These are phyloP conservation scores for Fomitopsis serialis DNA, from an alignment of 768 basidiomycete genomes.

Conservation along the genomic window DNA sequence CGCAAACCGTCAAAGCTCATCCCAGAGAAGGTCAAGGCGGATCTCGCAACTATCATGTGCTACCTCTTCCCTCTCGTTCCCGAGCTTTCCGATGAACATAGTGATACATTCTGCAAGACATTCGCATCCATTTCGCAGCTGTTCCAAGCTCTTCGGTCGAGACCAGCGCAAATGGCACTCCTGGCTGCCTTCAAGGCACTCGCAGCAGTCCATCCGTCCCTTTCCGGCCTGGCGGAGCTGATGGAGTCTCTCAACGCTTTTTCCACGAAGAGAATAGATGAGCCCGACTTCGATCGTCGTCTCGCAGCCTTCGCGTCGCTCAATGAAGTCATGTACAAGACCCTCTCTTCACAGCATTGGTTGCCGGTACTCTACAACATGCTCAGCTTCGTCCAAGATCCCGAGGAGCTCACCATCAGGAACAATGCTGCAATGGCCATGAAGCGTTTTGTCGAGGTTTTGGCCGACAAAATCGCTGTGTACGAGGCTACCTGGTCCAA, in stretches of 20 bases:
- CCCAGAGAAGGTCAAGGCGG: slow-evolving; percentile 81
- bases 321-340: slow-evolving; percentile 58
- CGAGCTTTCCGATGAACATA: slow-evolving; percentile 44
- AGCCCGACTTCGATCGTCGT: slow-evolving; percentile 89
- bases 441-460: slow-evolving; percentile 69
- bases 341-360: slow-evolving; percentile 57
- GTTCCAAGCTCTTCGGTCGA: slow-evolving; percentile 71
- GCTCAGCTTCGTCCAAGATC: slow-evolving; percentile 84
- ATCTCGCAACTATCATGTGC: slow-evolving; percentile 68
- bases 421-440: slow-evolving; percentile 74
- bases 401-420: slow-evolving; percentile 81
- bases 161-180: slow-evolving; percentile 65
- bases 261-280: slow-evolving; percentile 75
- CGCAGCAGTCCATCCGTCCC: slow-evolving; percentile 38
- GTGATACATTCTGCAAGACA: slow-evolving; percentile 41
- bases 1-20: slow-evolving; percentile 71
- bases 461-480: slow-evolving; percentile 38
- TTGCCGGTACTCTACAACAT: slow-evolving; percentile 77
- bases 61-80: slow-evolving; percentile 64
- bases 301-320: slow-evolving; percentile 68
- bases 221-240: slow-evolving; percentile 47
- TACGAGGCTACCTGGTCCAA: slow-evolving; percentile 54
- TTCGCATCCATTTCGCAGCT: slow-evolving; percentile 69
- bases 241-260: slow-evolving; percentile 79
- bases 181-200: slow-evolving; percentile 58